A percentile compares a stretch with the other conserved stretches of the same genome.
These are phyloP conservation scores for Ulota crispa DNA, from an alignment of 225 moss, liverwort and hornwort species.

Conservation along the genomic window DNA sequence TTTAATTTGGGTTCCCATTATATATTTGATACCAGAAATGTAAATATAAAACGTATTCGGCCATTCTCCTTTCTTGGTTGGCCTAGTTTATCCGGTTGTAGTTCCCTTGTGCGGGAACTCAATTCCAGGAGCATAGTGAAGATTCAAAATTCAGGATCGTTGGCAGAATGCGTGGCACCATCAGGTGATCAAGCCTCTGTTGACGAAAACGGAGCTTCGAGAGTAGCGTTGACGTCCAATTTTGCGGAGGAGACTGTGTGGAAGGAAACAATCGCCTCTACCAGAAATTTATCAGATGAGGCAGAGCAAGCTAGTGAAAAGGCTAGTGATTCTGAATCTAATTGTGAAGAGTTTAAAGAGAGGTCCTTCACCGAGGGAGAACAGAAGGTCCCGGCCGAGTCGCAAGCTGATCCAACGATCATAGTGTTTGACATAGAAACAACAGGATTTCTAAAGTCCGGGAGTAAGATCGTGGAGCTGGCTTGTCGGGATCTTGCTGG, in stretches of 20 bases:
- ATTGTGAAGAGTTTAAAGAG: conserved; percentile 20
- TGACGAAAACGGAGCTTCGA: conserved; percentile 25
- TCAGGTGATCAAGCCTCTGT: conserved; percentile 33
- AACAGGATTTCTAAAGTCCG: conserved; percentile 72
- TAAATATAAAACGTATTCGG: conserved; percentile 41
- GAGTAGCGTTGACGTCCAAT: conserved; percentile 19
- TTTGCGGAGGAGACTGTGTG: conserved; percentile 29
- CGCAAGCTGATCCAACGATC: conserved; percentile 56
- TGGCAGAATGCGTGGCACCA: conserved; percentile 30
- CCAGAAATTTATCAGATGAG: conserved; percentile 19
- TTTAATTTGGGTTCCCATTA: conserved; percentile 20
- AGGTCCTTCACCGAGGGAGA: conserved; percentile 18
- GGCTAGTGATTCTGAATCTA: conserved; percentile 14
- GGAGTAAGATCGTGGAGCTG: conserved; percentile 84
- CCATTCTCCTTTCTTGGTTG: conserved; percentile 46
- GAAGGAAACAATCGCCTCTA: conserved; percentile 27
- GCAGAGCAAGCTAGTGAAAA: conserved; percentile 27
- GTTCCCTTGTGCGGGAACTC: conserved; percentile 28
- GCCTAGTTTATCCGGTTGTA: conserved; percentile 35
- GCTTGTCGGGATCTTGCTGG: conserved; percentile 96
- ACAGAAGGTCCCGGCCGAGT: conserved; percentile 7
- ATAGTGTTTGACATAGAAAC: conserved; percentile 98
- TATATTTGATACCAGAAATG: conserved; percentile 29
- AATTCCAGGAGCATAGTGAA: conserved; percentile 33
- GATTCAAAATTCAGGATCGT: conserved; percentile 29